A percentile compares a stretch with the other conserved stretches of the same genome.
These are phyloP conservation scores for grape (Vitis vinifera) DNA, from an alignment of 164 flowering plant genomes.

Conservation along the genomic window DNA sequence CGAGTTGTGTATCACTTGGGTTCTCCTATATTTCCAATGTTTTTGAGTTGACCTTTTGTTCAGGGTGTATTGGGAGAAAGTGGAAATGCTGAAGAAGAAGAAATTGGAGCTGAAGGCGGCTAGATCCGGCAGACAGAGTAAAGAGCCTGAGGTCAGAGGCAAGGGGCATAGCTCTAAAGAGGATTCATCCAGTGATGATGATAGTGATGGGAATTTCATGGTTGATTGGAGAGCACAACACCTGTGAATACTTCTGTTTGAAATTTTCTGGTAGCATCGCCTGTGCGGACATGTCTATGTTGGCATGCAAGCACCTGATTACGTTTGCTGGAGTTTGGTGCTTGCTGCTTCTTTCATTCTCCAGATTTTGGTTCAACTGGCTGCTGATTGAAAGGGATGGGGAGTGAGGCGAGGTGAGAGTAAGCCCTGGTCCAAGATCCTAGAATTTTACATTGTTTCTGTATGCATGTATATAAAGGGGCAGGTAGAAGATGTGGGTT, in stretches of 20 bases:
- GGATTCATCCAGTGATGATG: constrained; percentile 66
- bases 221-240: constrained; percentile 98
- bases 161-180: constrained; percentile 43
- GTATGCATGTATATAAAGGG: too few species aligned
- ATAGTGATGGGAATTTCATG: constrained; percentile 41
- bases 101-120: constrained; percentile 63
- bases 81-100: constrained; percentile 68
- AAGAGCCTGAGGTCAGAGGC: constrained; percentile 17
- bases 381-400: too few species aligned
- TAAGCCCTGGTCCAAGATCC: too few species aligned
- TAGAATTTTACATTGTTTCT: too few species aligned
- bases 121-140: constrained; percentile 31
- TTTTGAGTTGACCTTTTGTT: not conserved
- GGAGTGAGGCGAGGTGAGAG: too few species aligned
- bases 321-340: too few species aligned
- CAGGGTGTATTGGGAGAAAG: constrained; percentile 68
- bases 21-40: not conserved
- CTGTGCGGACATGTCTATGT: too few species aligned
- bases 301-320: too few species aligned
- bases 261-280: too few species aligned
- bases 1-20: not conserved
- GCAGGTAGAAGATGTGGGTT: too few species aligned
- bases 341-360: too few species aligned
- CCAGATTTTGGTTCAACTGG: too few species aligned
- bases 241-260: constrained; percentile 30